Base-by-base conservation (phyloP, 2,329 filamentous ascomycete genomes). In the Escovopsis sp. region DNA sequence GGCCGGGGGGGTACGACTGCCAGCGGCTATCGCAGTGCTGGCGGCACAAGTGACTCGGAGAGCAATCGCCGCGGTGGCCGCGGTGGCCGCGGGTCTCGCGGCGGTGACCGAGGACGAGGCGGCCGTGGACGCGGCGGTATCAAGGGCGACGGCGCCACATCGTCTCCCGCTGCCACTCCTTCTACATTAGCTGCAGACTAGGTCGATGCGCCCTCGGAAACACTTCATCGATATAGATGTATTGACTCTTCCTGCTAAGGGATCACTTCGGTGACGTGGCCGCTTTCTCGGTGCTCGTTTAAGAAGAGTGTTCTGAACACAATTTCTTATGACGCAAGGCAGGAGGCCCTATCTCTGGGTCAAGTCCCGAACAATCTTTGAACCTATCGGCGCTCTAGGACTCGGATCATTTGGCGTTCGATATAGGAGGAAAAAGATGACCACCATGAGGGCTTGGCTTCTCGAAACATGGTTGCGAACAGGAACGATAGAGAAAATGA, bases 1-100 rank as follows among this genome's bases (percentile, higher is more conserved):
- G 68, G 69, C 49, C 73, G 82, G 39, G 76, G 81, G 42, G 76
- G 77, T 39, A 61, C 63, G 40, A 61, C 60, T 43, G 62, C 74
- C 44, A 83, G 82, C 52, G 86, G 85, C 46, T 94, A 94, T 66
- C 80, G 85, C 52, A 93, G 86, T 56, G 84, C 82, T 43, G 84
- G 62, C 41, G 85, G 85, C 45, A 88, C 85, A 46, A 82, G 79
- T 56, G 80, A 77, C 49, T 75, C 73, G 33, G 75, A 77, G 54
- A 73, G 70, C 45, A 73, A 69, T 45, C 66, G 71, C 47, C 69
- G 73, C 10, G 69, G 68, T 41, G 70, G 69, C 19, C 71, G 76
- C 38, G 75, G 75, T 12, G 68, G 66, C 30, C 66, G 74, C 11
- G 70, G 74, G 38, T 69, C 74, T 33, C 73, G 79, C 38, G 74